These are phyloP conservation scores for Rubus idaeus DNA, from an alignment of 306 rosid species.

Conservation along the genomic window DNA sequence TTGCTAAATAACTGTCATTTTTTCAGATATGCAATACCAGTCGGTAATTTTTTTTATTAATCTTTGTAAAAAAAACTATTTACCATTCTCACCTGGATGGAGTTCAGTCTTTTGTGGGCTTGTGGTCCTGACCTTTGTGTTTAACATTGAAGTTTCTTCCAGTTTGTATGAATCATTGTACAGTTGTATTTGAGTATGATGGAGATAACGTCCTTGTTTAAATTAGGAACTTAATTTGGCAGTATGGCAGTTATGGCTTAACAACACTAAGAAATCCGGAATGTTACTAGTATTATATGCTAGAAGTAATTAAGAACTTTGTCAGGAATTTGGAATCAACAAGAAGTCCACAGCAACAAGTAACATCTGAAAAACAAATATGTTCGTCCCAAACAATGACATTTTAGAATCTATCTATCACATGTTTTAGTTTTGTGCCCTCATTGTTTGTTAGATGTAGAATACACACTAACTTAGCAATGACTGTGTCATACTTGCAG, in stretches of 20 bases:
- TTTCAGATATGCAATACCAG: neutral
- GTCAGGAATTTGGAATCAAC: neutral
- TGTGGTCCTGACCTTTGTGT: too few species aligned
- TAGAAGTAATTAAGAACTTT: neutral
- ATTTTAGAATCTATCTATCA: neutral
- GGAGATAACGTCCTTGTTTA: neutral
- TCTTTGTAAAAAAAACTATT: neutral
- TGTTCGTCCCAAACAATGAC: neutral
- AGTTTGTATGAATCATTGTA: too few species aligned
- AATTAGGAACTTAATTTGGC: neutral
- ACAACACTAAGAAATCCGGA: neutral
- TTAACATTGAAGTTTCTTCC: too few species aligned
- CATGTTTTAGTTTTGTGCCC: neutral
- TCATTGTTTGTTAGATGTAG: neutral
- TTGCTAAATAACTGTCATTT: neutral
- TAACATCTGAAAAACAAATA: neutral
- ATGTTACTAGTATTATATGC: neutral
- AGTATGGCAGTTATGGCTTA: neutral
- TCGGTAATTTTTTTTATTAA: too few species aligned
- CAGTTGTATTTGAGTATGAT: neutral
- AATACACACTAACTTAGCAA: neutral
- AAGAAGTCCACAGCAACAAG: neutral
- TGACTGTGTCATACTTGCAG: constrained; percentile 49
- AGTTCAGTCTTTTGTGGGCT: too few species aligned
- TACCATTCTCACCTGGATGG: neutral